Evolutionary conservation across 306 rosid genomes (phyloP), one percentile per base, ranked within the genome.

Genomic region (Corylus avellana): DNA sequence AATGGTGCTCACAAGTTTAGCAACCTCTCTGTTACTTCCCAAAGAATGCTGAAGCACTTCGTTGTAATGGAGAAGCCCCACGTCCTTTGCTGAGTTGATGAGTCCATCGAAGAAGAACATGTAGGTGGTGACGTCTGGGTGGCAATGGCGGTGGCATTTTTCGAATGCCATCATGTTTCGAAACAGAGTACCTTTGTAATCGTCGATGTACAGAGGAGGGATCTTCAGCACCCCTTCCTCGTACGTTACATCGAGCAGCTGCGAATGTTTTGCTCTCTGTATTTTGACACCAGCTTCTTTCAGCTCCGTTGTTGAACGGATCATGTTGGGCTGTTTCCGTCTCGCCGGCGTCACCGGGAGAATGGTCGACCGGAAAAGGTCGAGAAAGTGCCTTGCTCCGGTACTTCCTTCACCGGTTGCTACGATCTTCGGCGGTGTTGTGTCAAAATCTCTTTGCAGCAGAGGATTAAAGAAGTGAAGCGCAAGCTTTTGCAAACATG

Each of bases 101-200:
- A 88, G 88, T 17, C 89, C 51, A 7, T 88, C 87, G 58, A 86
- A 83, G 83, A 88, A 88, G 22, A 86, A 86, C 82, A 88, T 22
- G 67, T 88, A 88, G 16, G 82, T 72, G 53, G 89, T 84, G 1
- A 81, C 79, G 53, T 84, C 89, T 2, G 73, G 91, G 44, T 86
- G 1, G 78, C 88, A 86, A 62, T 39, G 17, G 9, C 47, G 63
- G 70, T 86, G 85, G 14, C 89, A 88, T 58, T 88, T 86, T n/a
- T 88, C 89, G 17, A 79, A 84, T 4, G 89, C 92, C 0, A 86
- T 50, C 32, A 84, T 73, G 81, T 88, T 88, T 0, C 88, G 89
- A 27, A 88, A 81, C 72, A 84, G 55, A 3, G 90, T 84, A 1
- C 88, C 84, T 73, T 76, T 86, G 22, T 75, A 88, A 22, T 88